Evolutionary conservation across 1,139 yeast species (phyloP).

Genomic region (Lodderomyces beijingensis): DNA sequence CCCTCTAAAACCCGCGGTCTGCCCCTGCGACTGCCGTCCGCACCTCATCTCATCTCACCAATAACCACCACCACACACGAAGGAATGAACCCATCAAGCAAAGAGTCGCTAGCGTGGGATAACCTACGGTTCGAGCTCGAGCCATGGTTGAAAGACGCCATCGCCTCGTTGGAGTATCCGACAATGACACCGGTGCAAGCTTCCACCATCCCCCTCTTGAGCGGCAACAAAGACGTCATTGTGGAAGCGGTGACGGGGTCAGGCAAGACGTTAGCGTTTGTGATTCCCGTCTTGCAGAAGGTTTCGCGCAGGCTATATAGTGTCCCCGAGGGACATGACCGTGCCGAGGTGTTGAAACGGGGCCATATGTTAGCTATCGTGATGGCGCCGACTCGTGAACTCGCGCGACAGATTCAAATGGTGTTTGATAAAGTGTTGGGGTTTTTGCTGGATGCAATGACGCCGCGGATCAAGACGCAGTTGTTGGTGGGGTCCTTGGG

Average conservation of each 20-base stretch:
- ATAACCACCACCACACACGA: no score
- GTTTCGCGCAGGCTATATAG: conserved; percentile 30
- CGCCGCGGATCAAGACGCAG: conserved; percentile 52
- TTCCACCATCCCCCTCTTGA: conserved; percentile 80
- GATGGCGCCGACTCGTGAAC: conserved; percentile 87
- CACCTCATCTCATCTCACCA: conserved; percentile 9
- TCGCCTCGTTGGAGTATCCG: conserved; percentile 67
- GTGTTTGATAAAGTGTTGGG: conserved; percentile 62
- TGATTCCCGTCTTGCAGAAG: conserved; percentile 75
- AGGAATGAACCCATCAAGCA: no score
- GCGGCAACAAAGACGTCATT: conserved; percentile 91
- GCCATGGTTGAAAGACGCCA: conserved; percentile 57
- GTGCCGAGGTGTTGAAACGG: conserved; percentile 34
- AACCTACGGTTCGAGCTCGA: conserved; percentile 31
- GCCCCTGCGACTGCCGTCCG: no score
- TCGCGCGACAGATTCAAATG: conserved; percentile 74
- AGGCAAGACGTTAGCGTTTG: conserved; percentile 88
- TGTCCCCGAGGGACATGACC: conserved; percentile 19
- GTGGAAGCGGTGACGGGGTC: conserved; percentile 97
- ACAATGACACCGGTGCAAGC: conserved; percentile 98
- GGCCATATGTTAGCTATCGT: conserved; percentile 73
- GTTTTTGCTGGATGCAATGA: conserved; percentile 34
- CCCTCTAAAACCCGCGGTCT: no score
- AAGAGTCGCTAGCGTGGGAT: conserved; percentile 38
- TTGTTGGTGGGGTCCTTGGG: conserved; percentile 75